Percentiles rank a stretch among this genome's conserved stretches.
Conservation (phyloP, 106 monocot species). For the Dioscorea alata region DNA sequence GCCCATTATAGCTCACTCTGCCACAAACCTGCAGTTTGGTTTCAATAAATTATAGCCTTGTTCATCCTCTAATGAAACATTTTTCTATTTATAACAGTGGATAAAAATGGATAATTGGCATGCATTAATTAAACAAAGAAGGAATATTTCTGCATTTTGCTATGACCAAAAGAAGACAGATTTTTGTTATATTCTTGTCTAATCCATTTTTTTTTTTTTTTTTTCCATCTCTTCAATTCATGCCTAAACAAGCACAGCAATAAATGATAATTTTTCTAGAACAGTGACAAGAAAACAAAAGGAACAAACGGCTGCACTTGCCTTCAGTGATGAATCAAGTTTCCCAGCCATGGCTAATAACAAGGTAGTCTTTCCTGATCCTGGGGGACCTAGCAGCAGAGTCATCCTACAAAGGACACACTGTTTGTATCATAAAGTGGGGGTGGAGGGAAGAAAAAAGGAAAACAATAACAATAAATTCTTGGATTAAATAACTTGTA, state of each 20-base stretch:
- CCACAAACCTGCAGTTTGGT: conserved; percentile 32
- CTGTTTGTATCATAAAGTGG: neutral
- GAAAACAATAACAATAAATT: neutral
- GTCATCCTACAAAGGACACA: conserved; percentile 38
- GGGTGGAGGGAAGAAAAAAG: neutral
- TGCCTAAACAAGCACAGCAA: too few species aligned
- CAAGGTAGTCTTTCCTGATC: conserved; percentile 67
- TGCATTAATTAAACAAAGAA: too few species aligned
- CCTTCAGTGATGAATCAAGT: conserved; percentile 40
- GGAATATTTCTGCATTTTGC: too few species aligned
- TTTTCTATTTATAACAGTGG: too few species aligned
- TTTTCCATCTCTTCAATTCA: too few species aligned
- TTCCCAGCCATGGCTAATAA: conserved; percentile 63
- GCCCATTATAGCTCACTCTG: conserved; percentile 49
- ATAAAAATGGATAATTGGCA: too few species aligned
- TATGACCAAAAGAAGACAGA: too few species aligned
- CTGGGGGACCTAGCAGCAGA: conserved; percentile 66
- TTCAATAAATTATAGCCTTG: neutral
- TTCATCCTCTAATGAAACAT: neutral
- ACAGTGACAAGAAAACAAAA: too few species aligned
- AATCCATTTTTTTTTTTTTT: too few species aligned
- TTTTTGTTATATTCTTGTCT: too few species aligned
- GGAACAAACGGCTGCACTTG: neutral
- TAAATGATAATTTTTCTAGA: too few species aligned
- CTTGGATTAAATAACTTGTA: neutral